Conservation (phyloP, 306 rosid genomes). For the Amphicarpaea edgeworthii region DNA sequence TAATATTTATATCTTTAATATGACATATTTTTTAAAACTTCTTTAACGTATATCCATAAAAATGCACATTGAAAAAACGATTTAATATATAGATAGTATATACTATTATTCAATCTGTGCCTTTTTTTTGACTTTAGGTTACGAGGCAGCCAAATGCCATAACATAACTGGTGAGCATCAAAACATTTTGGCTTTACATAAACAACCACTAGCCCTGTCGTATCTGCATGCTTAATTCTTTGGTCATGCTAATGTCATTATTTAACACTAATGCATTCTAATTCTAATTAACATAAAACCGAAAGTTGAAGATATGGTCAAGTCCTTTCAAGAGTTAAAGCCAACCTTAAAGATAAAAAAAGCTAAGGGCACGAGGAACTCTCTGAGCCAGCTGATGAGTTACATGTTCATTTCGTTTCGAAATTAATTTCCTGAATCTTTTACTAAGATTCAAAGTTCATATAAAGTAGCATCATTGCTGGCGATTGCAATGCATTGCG, state of each 20-base stretch:
- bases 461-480: slow-evolving; percentile 12
- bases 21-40: background rate
- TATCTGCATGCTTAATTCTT: slow-evolving; percentile 21
- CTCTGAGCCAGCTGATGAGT: slow-evolving; percentile 8
- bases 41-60: background rate
- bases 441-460: background rate
- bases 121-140: slow-evolving; percentile 27
- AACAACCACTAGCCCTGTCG: slow-evolving; percentile 17
- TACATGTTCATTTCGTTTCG: background rate
- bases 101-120: background rate
- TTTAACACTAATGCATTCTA: background rate
- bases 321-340: slow-evolving; percentile 6
- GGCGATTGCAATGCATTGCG: background rate
- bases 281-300: background rate
- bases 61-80: background rate
- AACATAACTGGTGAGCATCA: background rate
- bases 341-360: background rate
- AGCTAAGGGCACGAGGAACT: slow-evolving; percentile 1
- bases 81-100: background rate
- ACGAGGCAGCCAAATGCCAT: slow-evolving; percentile 20
- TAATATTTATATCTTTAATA: background rate
- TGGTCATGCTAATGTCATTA: slow-evolving; percentile 56
- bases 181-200: background rate
- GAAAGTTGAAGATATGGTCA: slow-evolving; percentile 8
- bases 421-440: slow-evolving; percentile 25